Base-by-base conservation (phyloP, 306 rosid genomes). In the Lupinus albus region DNA sequence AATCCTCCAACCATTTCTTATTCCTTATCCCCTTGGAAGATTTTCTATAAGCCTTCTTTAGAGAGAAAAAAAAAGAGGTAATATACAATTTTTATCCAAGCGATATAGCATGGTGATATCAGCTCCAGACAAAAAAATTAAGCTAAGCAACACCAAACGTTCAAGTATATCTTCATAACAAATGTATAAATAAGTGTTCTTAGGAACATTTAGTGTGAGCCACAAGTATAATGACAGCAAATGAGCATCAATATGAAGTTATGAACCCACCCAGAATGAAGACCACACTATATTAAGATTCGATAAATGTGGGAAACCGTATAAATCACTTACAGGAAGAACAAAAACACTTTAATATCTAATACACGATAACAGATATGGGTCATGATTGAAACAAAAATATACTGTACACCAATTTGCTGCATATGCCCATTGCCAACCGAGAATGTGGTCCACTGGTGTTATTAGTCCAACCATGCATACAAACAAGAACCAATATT, bases 371-470 rank as follows among this genome's bases (percentile, higher is more conserved):
- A 78, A 84, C 76, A 78, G 68, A 75, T 76, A 79, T 71, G 75
- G 69, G 78, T 82, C 86, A 85, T 77, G 79, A 83, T 84, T 68
- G 81, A 77, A 85, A 84, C 89, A 81, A 84, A 80, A 84, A 61
- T 84, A 84, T 77, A 89, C 95, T 87, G 96, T 92, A 92, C 98
- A 92, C 73, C 69, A 55, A 76, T 25, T 25, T 73, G 83, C 80
- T 80, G 83, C 64, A 63, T 65, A 64, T 20, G 84, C 83, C 68
- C 61, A 7, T 76, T 64, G 87, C 78, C 73, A 76, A 76, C 87
- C 79, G 51, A 69, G 70, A 77, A 76, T 67, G 48, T 12, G 76
- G 73, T 62, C 78, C 78, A 50, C 30, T 42, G 72, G 70, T 35
- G 68, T 61, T 49, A 20, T 61, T 49, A 20, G 71, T 78, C 76